Evolutionary conservation across 1,139 yeast genomes (phyloP).

Genomic region (Protomyces inouyei): DNA sequence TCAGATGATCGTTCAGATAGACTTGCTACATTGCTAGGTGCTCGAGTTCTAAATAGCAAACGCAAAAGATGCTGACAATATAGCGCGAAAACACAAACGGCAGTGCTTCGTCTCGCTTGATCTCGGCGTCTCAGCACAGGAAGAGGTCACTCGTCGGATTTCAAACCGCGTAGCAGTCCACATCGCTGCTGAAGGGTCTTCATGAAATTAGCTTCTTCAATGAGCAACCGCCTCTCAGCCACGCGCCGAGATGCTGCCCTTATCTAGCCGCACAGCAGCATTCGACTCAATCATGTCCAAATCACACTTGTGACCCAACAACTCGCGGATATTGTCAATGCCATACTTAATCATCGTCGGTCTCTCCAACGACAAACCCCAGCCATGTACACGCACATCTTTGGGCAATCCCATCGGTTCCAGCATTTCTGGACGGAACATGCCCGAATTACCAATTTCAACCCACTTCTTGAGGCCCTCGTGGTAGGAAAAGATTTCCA

Average conservation of each 20-base stretch:
- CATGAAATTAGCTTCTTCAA: not conserved
- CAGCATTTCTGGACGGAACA: conserved; percentile 99
- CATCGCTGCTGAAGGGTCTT: not conserved
- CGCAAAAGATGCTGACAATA: not conserved
- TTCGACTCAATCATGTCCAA: conserved; percentile 90
- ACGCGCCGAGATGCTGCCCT: conserved; percentile 34
- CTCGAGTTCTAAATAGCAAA: not conserved
- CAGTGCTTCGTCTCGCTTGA: not conserved
- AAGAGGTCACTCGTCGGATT: not conserved
- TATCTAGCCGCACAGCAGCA: conserved; percentile 96
- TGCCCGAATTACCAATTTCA: conserved; percentile 98
- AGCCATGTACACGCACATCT: conserved; percentile 89
- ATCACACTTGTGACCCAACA: conserved; percentile 89
- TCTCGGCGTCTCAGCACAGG: not conserved
- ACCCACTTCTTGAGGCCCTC: conserved; percentile 95
- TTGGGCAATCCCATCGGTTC: conserved; percentile 97
- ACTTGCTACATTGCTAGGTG: conserved; percentile 5
- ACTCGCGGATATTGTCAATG: conserved; percentile 89
- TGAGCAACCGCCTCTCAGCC: not conserved
- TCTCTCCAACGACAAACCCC: conserved; percentile 96
- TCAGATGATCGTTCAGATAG: conserved; percentile 20
- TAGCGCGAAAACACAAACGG: not conserved
- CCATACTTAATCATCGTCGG: conserved; percentile 99
- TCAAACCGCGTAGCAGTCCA: not conserved
- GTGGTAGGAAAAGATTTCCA: conserved; percentile 97